Base-by-base conservation (phyloP, 2,329 filamentous ascomycete species). In the Exophiala spinifera region DNA sequence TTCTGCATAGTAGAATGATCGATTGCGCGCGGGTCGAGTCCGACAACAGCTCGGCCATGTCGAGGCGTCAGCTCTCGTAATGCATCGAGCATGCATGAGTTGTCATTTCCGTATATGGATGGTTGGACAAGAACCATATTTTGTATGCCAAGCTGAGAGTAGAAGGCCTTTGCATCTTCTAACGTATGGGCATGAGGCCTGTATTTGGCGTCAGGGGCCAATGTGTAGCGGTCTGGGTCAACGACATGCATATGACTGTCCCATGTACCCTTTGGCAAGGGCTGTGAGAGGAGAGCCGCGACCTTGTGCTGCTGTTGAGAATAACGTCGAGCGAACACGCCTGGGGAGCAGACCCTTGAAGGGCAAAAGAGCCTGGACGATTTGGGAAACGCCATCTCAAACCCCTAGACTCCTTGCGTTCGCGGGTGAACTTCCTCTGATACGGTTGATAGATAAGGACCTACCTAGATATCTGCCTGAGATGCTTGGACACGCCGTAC, bases 171-270 rank as follows among this genome's bases (percentile, higher is more conserved):
- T 17, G 81, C 80, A 28, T 83, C 73, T 6, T 71, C 62, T 5
- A 84, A 67, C 1, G 74, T 78, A 61, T 82, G 76, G 11, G 73
- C 61, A 2, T 66, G 64, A 2, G 82, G 81, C 15, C 66, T 68
- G 67, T 86, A 85, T 57, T 72, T 68, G 31, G 82, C 81, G 25
- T 69, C 63, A 6, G 72, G 56, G 21, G 72, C 69, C 7, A 83
- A 65, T 1, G 79, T 75, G 63, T 79, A 85, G 6, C 66, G 65
- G 17, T 69, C 63, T 0, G 79, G 80, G 49, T 83, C 79, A 46
- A 84, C 73, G 31, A 85, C 76, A 65, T 86, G 83, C 79, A 85
- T 85, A 65, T 85, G 82, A 47, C 76, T 79, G 64, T 84, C 81
- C 81, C 82, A 85, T 52, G 81, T 72, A 13, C 71, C 70, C 13